These are phyloP conservation scores for Saccharata proteae DNA, from an alignment of 2,329 filamentous ascomycete genomes.

Conservation along the genomic window DNA sequence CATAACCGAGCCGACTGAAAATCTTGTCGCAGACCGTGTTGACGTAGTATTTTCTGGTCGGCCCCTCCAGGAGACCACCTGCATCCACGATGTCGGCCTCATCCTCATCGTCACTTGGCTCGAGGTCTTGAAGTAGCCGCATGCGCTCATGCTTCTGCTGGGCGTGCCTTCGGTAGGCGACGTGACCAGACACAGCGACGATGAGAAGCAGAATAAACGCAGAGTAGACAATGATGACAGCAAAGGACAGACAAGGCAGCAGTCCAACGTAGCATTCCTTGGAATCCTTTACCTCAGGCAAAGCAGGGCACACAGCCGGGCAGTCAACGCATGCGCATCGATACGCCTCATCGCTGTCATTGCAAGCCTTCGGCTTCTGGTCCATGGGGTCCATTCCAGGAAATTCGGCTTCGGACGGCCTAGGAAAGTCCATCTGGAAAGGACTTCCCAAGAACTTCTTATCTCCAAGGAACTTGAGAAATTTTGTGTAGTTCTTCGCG, in stretches of 20 bases:
- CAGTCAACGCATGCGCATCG: slow-evolving; percentile 93
- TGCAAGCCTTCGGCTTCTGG: slow-evolving; percentile 73
- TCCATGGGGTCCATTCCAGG: slow-evolving; percentile 59
- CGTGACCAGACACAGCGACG: slow-evolving; percentile 57
- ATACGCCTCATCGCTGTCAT: slow-evolving; percentile 74
- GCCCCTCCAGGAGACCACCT: slow-evolving; percentile 64
- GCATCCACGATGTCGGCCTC: slow-evolving; percentile 75
- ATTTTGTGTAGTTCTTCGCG: slow-evolving; percentile 75
- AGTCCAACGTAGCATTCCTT: slow-evolving; percentile 71
- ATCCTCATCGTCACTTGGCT: slow-evolving; percentile 83
- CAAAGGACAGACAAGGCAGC: slow-evolving; percentile 88
- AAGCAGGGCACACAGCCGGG: slow-evolving; percentile 67
- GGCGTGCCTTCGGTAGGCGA: slow-evolving; percentile 62
- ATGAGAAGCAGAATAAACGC: slow-evolving; percentile 58
- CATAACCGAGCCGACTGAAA: slow-evolving; percentile 69
- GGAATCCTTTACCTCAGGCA: slow-evolving; percentile 61
- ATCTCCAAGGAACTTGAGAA: slow-evolving; percentile 85
- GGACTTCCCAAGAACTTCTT: slow-evolving; percentile 87
- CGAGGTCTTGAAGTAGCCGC: slow-evolving; percentile 73
- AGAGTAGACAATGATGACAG: slow-evolving; percentile 76
- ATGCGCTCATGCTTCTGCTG: slow-evolving; percentile 68
- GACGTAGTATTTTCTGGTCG: slow-evolving; percentile 66
- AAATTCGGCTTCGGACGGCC: slow-evolving; percentile 44
- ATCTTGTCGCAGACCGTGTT: slow-evolving; percentile 71
- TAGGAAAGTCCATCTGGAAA: slow-evolving; percentile 93